Percentiles rank a stretch among this genome's conserved stretches.
These are phyloP conservation scores for Stachybotrys elegans DNA, from an alignment of 2,329 filamentous ascomycete genomes.

Conservation along the genomic window DNA sequence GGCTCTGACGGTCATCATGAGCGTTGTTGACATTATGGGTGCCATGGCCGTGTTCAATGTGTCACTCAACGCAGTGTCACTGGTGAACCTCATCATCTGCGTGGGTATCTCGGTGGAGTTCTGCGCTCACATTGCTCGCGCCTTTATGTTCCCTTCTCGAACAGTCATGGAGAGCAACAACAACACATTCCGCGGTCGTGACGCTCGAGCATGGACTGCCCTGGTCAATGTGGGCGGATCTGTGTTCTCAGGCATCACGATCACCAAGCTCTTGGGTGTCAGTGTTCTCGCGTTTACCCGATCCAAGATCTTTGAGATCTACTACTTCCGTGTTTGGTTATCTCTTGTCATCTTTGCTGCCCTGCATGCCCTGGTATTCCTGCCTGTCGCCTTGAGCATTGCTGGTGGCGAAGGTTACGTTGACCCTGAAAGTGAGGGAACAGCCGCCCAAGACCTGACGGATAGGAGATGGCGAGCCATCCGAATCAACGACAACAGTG, in stretches of 20 bases:
- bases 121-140: conserved; percentile 91
- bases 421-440: conserved; percentile 81
- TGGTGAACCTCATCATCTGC: conserved; percentile 96
- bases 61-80: conserved; percentile 87
- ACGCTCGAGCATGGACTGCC: conserved; percentile 86
- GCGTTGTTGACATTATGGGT: conserved; percentile 86
- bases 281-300: conserved; percentile 88
- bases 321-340: conserved; percentile 97
- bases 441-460: conserved; percentile 83
- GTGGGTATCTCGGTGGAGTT: conserved; percentile 97
- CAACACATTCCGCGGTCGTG: conserved; percentile 71
- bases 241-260: conserved; percentile 92
- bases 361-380: conserved; percentile 80
- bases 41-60: conserved; percentile 88
- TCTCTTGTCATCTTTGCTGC: conserved; percentile 86
- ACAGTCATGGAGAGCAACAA: conserved; percentile 74
- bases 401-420: conserved; percentile 83
- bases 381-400: conserved; percentile 84
- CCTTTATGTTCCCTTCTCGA: conserved; percentile 88
- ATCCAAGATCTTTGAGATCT: conserved; percentile 99
- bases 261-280: conserved; percentile 92
- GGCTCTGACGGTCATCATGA: conserved; percentile 86
- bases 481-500: conserved; percentile 61
- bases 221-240: conserved; percentile 91
- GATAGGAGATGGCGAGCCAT: conserved; percentile 73